phyloP scores from a whole-genome alignment of 83 land plant species.

The Picea abies region DNA sequence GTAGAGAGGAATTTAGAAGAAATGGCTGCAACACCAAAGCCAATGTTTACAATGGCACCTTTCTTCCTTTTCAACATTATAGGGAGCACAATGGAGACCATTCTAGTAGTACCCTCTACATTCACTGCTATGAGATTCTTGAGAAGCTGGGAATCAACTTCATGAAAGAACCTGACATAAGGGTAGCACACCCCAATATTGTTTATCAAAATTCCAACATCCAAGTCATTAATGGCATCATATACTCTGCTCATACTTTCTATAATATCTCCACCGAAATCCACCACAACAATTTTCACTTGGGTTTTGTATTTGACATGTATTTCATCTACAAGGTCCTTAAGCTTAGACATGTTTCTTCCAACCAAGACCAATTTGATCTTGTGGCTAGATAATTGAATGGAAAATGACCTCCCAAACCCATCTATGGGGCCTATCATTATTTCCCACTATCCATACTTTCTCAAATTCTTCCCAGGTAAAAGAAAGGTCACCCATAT shows the following conservation, averaged over 20 bases:
- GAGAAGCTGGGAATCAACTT: slow-evolving; percentile 36
- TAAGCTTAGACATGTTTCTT: slow-evolving; percentile 38
- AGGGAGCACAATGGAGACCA: slow-evolving; percentile 56
- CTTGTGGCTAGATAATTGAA: slow-evolving; percentile 44
- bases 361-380: slow-evolving; percentile 60
- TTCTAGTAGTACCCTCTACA: neutral
- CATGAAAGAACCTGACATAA: slow-evolving; percentile 81
- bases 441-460: slow-evolving; percentile 66
- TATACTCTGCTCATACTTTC: slow-evolving; percentile 29
- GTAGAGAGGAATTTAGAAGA: too few species aligned
- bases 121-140: too few species aligned
- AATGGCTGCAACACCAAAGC: too few species aligned
- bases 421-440: slow-evolving; percentile 72
- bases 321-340: slow-evolving; percentile 24
- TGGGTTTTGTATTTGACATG: too few species aligned
- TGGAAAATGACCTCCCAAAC: slow-evolving; percentile 53
- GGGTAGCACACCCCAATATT: slow-evolving; percentile 18
- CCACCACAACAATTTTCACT: too few species aligned
- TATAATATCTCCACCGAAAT: slow-evolving; percentile 37
- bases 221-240: slow-evolving; percentile 24
- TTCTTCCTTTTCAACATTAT: slow-evolving; percentile 36
- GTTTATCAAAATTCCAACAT: too few species aligned
- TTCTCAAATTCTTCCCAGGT: slow-evolving; percentile 46
- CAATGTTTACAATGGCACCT: too few species aligned
- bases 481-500: slow-evolving; percentile 39